Evolutionary conservation across 2,329 filamentous ascomycete genomes (phyloP).

Genomic region (Pseudogymnoascus pannorum): DNA sequence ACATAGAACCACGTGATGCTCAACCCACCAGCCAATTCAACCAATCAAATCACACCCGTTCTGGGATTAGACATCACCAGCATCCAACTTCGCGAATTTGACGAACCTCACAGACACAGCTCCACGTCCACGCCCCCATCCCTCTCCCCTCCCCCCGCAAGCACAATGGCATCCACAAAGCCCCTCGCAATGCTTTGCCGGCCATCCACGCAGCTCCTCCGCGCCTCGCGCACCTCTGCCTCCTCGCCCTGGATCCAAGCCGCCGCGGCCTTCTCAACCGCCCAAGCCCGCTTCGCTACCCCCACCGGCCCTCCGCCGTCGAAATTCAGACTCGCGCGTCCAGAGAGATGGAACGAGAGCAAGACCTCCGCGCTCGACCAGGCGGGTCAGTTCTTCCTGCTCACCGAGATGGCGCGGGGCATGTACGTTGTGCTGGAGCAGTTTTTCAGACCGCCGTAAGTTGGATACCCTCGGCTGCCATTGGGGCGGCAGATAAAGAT

Average conservation of each 20-base stretch:
- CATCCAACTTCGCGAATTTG: constrained; percentile 14
- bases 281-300: constrained; percentile 40
- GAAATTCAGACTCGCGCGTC: constrained; percentile 70
- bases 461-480: neutral
- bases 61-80: constrained; percentile 7
- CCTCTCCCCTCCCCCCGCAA: constrained; percentile 19
- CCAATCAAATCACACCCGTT: constrained; percentile 6
- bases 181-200: constrained; percentile 31
- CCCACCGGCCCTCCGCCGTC: constrained; percentile 71
- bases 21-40: neutral
- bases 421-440: constrained; percentile 98
- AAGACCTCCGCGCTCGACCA: constrained; percentile 72
- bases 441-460: constrained; percentile 95
- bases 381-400: constrained; percentile 86
- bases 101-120: constrained; percentile 12
- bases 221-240: constrained; percentile 21
- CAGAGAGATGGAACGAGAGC: constrained; percentile 72
- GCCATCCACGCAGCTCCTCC: constrained; percentile 23
- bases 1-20: neutral
- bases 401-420: constrained; percentile 91
- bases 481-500: constrained; percentile 4
- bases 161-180: constrained; percentile 29
- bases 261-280: constrained; percentile 25
- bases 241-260: neutral
- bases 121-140: constrained; percentile 14